Conservation (phyloP, 2,329 filamentous ascomycete genomes). For the Sphaerulina vaccinii region DNA sequence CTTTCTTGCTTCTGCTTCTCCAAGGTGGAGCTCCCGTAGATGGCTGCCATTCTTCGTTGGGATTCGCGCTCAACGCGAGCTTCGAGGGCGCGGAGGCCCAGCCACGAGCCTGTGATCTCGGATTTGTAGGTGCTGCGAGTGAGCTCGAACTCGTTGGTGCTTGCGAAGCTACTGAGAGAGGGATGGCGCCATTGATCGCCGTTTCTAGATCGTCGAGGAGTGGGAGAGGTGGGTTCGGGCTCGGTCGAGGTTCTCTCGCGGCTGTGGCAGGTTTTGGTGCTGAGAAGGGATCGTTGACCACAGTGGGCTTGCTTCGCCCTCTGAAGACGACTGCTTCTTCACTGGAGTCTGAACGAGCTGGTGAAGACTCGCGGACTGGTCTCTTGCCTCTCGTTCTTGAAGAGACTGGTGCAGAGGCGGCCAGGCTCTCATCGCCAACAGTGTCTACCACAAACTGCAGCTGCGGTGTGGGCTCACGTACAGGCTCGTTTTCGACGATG, state of each 20-base stretch:
- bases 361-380: constrained; percentile 40
- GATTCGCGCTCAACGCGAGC: constrained; percentile 13
- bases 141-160: no score
- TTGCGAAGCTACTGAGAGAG: neutral
- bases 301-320: constrained; percentile 45
- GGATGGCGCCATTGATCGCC: constrained; percentile 17
- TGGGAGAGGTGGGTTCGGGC: constrained; percentile 26
- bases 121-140: no score
- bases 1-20: constrained; percentile 29
- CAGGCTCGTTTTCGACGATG: constrained; percentile 12
- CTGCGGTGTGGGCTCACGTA: constrained; percentile 9
- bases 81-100: constrained; percentile 27
- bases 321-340: constrained; percentile 72
- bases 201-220: constrained; percentile 30
- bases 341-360: constrained; percentile 58
- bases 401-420: constrained; percentile 4
- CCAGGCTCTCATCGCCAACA: constrained; percentile 33
- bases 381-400: constrained; percentile 20
- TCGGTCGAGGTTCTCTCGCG: constrained; percentile 28
- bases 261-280: constrained; percentile 29
- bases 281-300: constrained; percentile 32
- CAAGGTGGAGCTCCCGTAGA: constrained; percentile 31
- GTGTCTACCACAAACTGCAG: constrained; percentile 37
- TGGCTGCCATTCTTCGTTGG: constrained; percentile 27
- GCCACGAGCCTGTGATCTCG: constrained; percentile 13